phyloP scores from a whole-genome alignment of 1,284 basidiomycete species.

The Fomes fomentarius region DNA sequence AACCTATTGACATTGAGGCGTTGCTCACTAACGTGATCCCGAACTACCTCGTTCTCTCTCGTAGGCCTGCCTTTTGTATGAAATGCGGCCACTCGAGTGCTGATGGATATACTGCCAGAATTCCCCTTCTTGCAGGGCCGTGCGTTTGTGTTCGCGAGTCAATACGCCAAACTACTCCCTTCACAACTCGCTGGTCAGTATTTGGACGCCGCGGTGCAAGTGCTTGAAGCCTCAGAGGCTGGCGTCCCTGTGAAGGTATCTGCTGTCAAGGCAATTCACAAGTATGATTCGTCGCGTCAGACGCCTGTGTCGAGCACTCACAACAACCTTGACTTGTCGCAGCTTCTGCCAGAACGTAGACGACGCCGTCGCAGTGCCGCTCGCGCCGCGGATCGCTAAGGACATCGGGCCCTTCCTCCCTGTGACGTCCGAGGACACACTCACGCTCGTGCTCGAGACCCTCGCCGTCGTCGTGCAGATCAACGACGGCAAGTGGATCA shows the following conservation, averaged over 20 bases:
- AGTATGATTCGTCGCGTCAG: slow-evolving; percentile 53
- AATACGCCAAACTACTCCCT: slow-evolving; percentile 81
- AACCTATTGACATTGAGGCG: slow-evolving; percentile 77
- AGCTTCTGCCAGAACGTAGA: slow-evolving; percentile 74
- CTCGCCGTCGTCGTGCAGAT: slow-evolving; percentile 79
- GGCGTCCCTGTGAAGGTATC: slow-evolving; percentile 90
- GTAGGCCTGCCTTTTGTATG: slow-evolving; percentile 36
- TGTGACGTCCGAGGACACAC: slow-evolving; percentile 83
- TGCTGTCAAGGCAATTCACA: slow-evolving; percentile 89
- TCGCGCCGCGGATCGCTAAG: slow-evolving; percentile 78
- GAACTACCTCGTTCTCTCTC: slow-evolving; percentile 66
- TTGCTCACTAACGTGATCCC: slow-evolving; percentile 83
- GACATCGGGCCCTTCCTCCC: slow-evolving; percentile 85
- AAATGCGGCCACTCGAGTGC: no score
- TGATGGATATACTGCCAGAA: slow-evolving; percentile 46
- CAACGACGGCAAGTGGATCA: slow-evolving; percentile 73
- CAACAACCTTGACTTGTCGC: neutral
- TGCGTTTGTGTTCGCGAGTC: slow-evolving; percentile 93
- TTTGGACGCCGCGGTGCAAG: slow-evolving; percentile 83
- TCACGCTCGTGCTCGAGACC: slow-evolving; percentile 90
- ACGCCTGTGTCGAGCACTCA: neutral
- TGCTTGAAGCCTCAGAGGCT: slow-evolving; percentile 75
- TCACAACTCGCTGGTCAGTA: slow-evolving; percentile 79
- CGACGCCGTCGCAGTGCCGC: slow-evolving; percentile 59
- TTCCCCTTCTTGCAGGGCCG: slow-evolving; percentile 92